Evolutionary conservation across 257 asterid species (phyloP).

Genomic region (Nicotiana tomentosiformis): DNA sequence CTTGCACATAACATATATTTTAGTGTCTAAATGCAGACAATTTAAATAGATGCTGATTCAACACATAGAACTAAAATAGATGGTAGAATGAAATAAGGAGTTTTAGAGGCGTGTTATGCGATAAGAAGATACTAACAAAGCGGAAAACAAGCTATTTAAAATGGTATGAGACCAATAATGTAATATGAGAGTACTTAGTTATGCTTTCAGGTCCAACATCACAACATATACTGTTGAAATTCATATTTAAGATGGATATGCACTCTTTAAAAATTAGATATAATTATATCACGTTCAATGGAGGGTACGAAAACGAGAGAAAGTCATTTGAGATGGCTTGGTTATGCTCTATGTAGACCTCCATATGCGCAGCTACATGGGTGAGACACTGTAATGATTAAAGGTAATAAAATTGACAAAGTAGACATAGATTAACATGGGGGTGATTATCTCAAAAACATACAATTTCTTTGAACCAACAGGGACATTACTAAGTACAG

Average conservation of each 20-base stretch:
- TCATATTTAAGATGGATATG: background rate
- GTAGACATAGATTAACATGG: background rate
- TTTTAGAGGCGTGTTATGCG: background rate
- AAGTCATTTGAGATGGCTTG: background rate
- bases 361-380: background rate
- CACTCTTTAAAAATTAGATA: background rate
- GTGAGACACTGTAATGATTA: background rate
- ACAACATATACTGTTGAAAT: background rate
- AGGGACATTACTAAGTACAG: too few species aligned
- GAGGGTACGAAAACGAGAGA: background rate
- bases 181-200: background rate
- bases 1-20: background rate
- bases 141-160: background rate
- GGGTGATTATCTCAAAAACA: too few species aligned
- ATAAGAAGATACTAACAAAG: background rate
- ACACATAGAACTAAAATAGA: background rate
- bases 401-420: background rate
- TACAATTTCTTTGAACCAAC: too few species aligned
- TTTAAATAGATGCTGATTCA: background rate
- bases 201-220: background rate
- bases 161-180: background rate
- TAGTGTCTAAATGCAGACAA: background rate
- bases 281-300: background rate
- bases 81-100: background rate
- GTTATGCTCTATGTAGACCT: background rate